Evolutionary conservation across 1,139 yeast genomes (phyloP).

Genomic region (Scheffersomyces cryptocercus): DNA sequence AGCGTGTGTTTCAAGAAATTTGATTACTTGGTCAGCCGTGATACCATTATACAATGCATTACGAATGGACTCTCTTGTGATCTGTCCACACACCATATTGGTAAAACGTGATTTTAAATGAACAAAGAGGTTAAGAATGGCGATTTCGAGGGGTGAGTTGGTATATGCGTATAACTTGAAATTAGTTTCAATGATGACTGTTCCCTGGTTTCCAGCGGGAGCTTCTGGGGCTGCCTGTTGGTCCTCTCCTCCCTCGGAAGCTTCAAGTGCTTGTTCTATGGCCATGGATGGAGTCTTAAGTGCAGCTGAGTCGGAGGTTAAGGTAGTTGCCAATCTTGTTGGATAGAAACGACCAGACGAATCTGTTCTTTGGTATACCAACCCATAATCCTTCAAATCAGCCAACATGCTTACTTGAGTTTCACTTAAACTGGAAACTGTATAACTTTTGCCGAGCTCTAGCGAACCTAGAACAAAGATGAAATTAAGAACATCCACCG

Average conservation of each 20-base stretch:
- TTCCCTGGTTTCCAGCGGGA: constrained; percentile 45
- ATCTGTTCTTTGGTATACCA: constrained; percentile 74
- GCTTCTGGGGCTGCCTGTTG: constrained; percentile 8
- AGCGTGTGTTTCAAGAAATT: constrained; percentile 87
- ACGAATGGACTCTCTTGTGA: constrained; percentile 89
- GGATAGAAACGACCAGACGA: constrained; percentile 77
- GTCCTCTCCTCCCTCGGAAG: constrained; percentile 29
- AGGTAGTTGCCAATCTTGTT: constrained; percentile 84
- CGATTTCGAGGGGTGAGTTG: constrained; percentile 92
- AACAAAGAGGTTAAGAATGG: constrained; percentile 84
- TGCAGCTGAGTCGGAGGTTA: constrained; percentile 80
- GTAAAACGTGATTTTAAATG: constrained; percentile 82
- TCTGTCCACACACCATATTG: constrained; percentile 90
- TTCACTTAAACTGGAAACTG: constrained; percentile 66
- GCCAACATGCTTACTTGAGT: constrained; percentile 87
- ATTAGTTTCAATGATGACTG: constrained; percentile 88
- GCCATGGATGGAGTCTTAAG: constrained; percentile 71
- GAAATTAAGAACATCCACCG: constrained; percentile 92
- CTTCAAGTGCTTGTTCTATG: constrained; percentile 58
- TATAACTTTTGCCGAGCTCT: constrained; percentile 86
- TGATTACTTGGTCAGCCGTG: constrained; percentile 90
- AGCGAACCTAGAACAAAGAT: constrained; percentile 91
- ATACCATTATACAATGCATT: constrained; percentile 85
- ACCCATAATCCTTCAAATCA: constrained; percentile 88
- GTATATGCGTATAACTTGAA: constrained; percentile 93